Conservation (phyloP, 1,139 yeast genomes). For the Candida sojae region DNA sequence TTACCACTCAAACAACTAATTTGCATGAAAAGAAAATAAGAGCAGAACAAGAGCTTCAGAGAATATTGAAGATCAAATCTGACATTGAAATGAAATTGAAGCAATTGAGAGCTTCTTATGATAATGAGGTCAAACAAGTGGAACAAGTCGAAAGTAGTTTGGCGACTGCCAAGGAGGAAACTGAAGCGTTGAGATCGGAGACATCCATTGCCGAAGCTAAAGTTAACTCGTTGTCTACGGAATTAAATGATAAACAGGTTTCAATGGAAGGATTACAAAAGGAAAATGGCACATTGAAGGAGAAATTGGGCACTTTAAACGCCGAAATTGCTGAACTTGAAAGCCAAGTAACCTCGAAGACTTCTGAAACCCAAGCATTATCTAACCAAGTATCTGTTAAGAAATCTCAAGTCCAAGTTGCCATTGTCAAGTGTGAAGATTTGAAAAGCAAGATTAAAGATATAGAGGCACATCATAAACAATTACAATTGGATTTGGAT, state of each 20-base stretch:
- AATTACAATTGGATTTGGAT: conserved; percentile 27
- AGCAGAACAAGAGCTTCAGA: conserved; percentile 74
- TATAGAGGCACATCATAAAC: conserved; percentile 23
- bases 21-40: conserved; percentile 70
- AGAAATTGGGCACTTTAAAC: conserved; percentile 64
- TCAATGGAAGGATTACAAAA: conserved; percentile 67
- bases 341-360: conserved; percentile 52
- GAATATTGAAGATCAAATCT: conserved; percentile 62
- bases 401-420: conserved; percentile 67
- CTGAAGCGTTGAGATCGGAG: conserved; percentile 73
- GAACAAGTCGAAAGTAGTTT: conserved; percentile 66
- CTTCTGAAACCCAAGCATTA: conserved; percentile 59
- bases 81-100: conserved; percentile 73
- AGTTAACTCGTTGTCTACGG: conserved; percentile 68
- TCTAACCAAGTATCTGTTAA: conserved; percentile 65
- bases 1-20: conserved; percentile 71
- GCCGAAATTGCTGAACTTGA: conserved; percentile 65
- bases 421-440: conserved; percentile 56
- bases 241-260: conserved; percentile 62
- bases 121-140: conserved; percentile 75
- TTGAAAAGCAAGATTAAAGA: conserved; percentile 32
- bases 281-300: conserved; percentile 64
- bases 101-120: conserved; percentile 69
- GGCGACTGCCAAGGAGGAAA: conserved; percentile 62
- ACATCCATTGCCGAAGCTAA: conserved; percentile 81